Percentiles rank a stretch among this genome's conserved stretches.
phyloP scores from a whole-genome alignment of 805 yeast species.

The Myxozyma kluyveri region DNA sequence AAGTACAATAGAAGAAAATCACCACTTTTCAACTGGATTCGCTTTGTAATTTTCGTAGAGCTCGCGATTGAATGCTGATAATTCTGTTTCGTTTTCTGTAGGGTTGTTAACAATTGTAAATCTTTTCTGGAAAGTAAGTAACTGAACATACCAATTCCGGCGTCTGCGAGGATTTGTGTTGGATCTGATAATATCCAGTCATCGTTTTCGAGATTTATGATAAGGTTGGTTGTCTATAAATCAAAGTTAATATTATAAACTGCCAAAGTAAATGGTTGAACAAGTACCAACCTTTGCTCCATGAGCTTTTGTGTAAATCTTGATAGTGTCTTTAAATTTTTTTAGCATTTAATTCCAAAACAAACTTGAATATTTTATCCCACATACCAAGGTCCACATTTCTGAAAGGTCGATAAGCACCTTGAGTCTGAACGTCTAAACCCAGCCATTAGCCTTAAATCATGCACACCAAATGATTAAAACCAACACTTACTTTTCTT shows the following conservation, averaged over 20 bases:
- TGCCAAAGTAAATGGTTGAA: neutral
- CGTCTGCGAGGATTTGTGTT: slow-evolving; percentile 47
- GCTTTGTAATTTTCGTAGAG: slow-evolving; percentile 67
- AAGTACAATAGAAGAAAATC: too few species aligned
- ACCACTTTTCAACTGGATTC: slow-evolving; percentile 93
- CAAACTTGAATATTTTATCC: neutral
- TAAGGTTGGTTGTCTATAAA: slow-evolving; percentile 70
- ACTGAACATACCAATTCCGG: slow-evolving; percentile 43
- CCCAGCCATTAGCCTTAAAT: neutral
- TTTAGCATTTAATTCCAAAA: neutral
- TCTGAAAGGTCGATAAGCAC: slow-evolving; percentile 78
- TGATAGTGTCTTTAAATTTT: slow-evolving; percentile 41
- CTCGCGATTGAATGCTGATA: slow-evolving; percentile 69
- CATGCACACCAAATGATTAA: neutral
- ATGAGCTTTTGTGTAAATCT: slow-evolving; percentile 91
- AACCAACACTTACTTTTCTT: slow-evolving; percentile 33
- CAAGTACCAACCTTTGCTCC: slow-evolving; percentile 59
- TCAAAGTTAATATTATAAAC: neutral
- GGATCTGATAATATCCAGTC: slow-evolving; percentile 60
- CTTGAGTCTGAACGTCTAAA: slow-evolving; percentile 50
- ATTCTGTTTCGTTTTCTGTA: slow-evolving; percentile 83
- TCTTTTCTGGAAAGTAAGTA: neutral
- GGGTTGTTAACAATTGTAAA: neutral
- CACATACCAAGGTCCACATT: slow-evolving; percentile 50
- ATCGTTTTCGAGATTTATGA: slow-evolving; percentile 82